Percentiles rank a stretch among this genome's conserved stretches.
Conservation (phyloP, 371 early-diverging fungal genomes). For the Parasitella parasitica region DNA sequence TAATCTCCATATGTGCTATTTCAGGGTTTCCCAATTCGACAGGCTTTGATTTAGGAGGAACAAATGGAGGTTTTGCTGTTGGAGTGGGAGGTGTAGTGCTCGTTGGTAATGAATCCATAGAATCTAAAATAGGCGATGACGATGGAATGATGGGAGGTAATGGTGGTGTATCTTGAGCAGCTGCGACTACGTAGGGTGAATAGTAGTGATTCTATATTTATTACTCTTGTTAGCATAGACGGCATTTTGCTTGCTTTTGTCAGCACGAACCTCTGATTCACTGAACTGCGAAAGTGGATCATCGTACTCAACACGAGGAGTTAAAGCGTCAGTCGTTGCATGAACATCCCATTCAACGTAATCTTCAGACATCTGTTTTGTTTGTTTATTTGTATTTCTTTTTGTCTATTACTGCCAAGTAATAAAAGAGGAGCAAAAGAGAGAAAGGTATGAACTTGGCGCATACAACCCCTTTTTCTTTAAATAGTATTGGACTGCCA, state of each 20-base stretch:
- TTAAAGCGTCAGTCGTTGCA: constrained; percentile 30
- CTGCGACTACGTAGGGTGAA: not conserved
- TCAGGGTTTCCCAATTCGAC: not conserved
- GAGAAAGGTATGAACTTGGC: not conserved
- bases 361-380: constrained; percentile 30
- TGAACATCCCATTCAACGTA: constrained; percentile 42
- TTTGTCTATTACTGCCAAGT: not conserved
- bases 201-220: not conserved
- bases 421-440: not conserved
- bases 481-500: not conserved
- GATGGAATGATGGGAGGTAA: constrained; percentile 8
- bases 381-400: not conserved
- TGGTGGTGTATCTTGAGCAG: not conserved
- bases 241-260: not conserved
- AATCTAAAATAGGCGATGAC: constrained; percentile 9
- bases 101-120: constrained; percentile 1
- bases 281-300: constrained; percentile 32
- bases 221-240: not conserved
- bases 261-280: constrained; percentile 15
- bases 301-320: constrained; percentile 27
- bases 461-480: not conserved
- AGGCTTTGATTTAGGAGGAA: constrained; percentile 3
- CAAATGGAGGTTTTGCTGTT: constrained; percentile 6
- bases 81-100: not conserved
- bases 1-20: constrained; percentile 39